These are phyloP conservation scores for Gracilariopsis chorda DNA, from an alignment of 23 red algal species.

Conservation along the genomic window DNA sequence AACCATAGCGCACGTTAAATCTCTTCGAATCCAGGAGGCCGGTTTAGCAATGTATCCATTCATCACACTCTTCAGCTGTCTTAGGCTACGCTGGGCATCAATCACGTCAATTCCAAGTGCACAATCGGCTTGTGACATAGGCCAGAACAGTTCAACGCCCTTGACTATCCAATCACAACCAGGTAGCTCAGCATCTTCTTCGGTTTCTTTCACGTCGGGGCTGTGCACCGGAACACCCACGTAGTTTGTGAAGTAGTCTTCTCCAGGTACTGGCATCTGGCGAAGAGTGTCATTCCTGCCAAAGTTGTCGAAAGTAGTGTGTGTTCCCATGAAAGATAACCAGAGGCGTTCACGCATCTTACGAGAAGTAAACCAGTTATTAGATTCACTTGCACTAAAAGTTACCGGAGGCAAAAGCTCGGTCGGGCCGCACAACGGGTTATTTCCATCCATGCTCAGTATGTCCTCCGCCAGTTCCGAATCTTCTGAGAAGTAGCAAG, in stretches of 20 bases:
- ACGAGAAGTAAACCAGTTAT: neutral
- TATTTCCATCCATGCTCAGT: neutral
- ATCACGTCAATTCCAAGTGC: neutral
- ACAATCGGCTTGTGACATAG: conserved; percentile 7
- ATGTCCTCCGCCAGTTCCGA: neutral
- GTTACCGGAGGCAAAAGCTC: neutral
- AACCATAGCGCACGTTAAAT: neutral
- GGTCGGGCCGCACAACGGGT: neutral
- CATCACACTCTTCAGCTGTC: neutral
- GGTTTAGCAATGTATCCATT: neutral
- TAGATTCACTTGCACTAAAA: neutral
- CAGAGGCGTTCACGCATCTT: neutral
- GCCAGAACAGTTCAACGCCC: neutral
- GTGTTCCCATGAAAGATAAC: neutral
- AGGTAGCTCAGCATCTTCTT: neutral
- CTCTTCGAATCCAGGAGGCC: neutral
- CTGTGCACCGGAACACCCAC: neutral
- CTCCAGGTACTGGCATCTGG: neutral
- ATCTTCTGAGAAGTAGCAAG: neutral
- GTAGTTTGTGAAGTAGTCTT: conserved; percentile 3
- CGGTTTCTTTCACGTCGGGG: neutral
- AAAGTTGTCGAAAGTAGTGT: conserved; percentile 1
- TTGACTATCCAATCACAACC: neutral
- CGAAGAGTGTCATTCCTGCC: neutral
- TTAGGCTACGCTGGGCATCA: neutral